phyloP scores from a whole-genome alignment of 129 eudicot species.

The Pseudognaphalium luteoalbum region DNA sequence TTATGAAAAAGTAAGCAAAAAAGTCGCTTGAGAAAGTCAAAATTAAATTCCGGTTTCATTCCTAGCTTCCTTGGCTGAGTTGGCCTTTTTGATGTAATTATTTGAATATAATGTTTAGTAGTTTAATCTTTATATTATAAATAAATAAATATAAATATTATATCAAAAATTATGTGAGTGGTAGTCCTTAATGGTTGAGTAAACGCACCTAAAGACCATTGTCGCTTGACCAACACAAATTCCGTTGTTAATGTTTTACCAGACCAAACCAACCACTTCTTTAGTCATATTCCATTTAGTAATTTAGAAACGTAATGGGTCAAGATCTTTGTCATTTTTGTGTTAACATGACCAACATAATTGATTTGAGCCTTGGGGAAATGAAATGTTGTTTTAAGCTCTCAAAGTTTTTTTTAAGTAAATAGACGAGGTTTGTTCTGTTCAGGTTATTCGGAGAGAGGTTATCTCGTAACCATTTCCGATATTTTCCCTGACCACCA shows the following conservation, averaged over 20 bases:
- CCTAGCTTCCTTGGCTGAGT: background rate
- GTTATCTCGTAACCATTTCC: no score
- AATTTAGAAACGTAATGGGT: no score
- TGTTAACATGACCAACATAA: no score
- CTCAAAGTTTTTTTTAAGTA: no score
- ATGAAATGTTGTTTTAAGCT: no score
- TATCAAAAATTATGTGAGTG: constrained; percentile 1
- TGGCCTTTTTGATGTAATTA: background rate
- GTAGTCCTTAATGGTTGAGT: constrained; percentile 23
- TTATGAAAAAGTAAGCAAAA: constrained; percentile 17
- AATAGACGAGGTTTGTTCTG: no score
- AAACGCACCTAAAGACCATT: constrained; percentile 11
- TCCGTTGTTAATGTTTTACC: constrained; percentile 1
- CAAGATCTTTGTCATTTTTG: no score
- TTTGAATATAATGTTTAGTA: background rate
- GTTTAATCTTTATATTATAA: background rate
- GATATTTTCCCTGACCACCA: no score
- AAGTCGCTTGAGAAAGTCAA: constrained; percentile 22
- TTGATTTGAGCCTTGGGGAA: no score
- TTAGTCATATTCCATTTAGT: background rate
- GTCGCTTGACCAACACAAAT: constrained; percentile 29
- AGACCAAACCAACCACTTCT: background rate
- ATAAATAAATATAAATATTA: no score
- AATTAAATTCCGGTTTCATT: constrained; percentile 24
- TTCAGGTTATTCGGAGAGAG: no score